These are phyloP conservation scores for Bryoerythrophyllum caledonicum DNA, from an alignment of 225 moss, liverwort and hornwort genomes.

Conservation along the genomic window DNA sequence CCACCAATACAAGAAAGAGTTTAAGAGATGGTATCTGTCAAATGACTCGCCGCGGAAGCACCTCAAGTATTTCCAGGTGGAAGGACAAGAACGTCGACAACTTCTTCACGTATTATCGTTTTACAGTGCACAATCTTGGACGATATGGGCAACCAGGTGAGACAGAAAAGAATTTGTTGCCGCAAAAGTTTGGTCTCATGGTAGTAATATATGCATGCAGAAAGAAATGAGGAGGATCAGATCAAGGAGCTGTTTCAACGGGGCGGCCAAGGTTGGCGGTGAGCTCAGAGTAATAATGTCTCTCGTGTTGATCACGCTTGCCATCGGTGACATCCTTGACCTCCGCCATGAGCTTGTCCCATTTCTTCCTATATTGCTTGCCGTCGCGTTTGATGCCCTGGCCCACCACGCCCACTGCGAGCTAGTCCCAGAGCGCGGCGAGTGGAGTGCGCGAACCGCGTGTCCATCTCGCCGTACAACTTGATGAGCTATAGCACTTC, in stretches of 20 bases:
- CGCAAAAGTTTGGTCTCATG: no score
- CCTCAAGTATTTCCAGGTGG: background rate
- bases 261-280: conserved; percentile 56
- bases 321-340: conserved; percentile 68
- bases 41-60: background rate
- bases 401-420: conserved; percentile 49
- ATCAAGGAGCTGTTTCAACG: conserved; percentile 39
- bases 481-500: conserved; percentile 76
- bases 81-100: conserved; percentile 13
- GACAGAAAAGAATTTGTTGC: no score
- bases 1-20: background rate
- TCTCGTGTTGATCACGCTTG: conserved; percentile 65
- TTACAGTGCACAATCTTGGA: no score
- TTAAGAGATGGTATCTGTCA: conserved; percentile 5
- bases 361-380: conserved; percentile 78
- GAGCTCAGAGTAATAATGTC: conserved; percentile 65
- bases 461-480: conserved; percentile 70
- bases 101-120: background rate
- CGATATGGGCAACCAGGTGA: no score
- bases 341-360: conserved; percentile 79
- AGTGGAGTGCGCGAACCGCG: conserved; percentile 51
- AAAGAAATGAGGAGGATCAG: background rate
- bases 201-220: background rate
- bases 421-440: conserved; percentile 80
- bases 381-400: conserved; percentile 69